Evolutionary conservation across 768 basidiomycete species (phyloP).

Genomic region (Agrocybe pediades): DNA sequence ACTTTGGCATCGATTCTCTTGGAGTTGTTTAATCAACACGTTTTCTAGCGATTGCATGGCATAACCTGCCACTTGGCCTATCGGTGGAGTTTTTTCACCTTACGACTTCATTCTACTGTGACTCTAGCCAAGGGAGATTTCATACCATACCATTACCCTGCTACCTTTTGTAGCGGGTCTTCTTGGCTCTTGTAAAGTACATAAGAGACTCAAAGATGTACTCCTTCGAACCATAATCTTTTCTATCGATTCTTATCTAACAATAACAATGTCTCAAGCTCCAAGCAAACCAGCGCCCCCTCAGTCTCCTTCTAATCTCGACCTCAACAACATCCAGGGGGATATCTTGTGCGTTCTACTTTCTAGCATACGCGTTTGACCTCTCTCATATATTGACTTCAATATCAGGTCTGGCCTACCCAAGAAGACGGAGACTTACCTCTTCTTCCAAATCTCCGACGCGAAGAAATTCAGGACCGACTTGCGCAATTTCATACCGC

Average conservation of each 20-base stretch:
- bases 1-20: too few relatives aligned
- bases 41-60: too few relatives aligned
- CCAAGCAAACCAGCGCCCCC: neutral
- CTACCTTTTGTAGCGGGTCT: too few relatives aligned
- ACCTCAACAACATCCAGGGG: neutral
- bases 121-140: too few relatives aligned
- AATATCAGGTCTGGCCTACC: conserved; percentile 48
- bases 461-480: conserved; percentile 41
- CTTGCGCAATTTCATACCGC: conserved; percentile 39
- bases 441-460: conserved; percentile 54
- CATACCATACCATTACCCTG: too few relatives aligned
- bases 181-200: too few relatives aligned
- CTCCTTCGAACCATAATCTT: neutral
- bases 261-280: neutral
- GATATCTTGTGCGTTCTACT: neutral
- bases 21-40: too few relatives aligned
- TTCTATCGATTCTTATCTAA: neutral
- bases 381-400: neutral
- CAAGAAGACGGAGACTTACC: conserved; percentile 53
- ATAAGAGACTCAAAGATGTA: too few relatives aligned
- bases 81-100: too few relatives aligned
- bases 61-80: too few relatives aligned
- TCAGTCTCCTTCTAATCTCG: neutral
- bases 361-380: neutral
- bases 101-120: too few relatives aligned